These are phyloP conservation scores for Euphorbia lathyris DNA, from an alignment of 345 rosid species.

Conservation along the genomic window DNA sequence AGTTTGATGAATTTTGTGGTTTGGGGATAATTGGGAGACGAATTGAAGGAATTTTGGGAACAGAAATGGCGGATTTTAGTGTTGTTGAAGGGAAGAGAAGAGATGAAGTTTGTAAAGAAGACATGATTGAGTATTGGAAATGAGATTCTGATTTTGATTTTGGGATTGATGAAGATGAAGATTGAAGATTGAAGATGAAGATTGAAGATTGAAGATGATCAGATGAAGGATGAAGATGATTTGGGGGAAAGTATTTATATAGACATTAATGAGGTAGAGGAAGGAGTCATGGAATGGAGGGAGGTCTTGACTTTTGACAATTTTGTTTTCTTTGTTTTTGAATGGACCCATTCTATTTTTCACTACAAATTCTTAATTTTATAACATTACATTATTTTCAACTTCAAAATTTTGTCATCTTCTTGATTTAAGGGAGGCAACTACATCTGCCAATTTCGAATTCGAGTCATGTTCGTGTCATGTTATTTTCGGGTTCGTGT, in stretches of 20 bases:
- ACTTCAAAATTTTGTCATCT: not conserved
- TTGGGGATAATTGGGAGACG: slow-evolving; percentile 29
- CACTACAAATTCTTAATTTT: not conserved
- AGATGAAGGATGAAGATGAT: not conserved
- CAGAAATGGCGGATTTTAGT: slow-evolving; percentile 39
- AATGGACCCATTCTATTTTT: slow-evolving; percentile 3
- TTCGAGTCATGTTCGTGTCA: no score
- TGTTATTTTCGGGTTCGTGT: no score
- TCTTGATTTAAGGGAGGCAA: no score
- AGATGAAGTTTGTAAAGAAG: slow-evolving; percentile 41
- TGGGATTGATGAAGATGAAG: not conserved
- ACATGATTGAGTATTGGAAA: slow-evolving; percentile 41
- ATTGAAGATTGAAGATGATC: no score
- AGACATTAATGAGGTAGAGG: not conserved
- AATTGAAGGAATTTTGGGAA: slow-evolving; percentile 25
- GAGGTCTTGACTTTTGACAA: not conserved
- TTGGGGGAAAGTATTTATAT: not conserved
- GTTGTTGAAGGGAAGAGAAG: slow-evolving; percentile 28
- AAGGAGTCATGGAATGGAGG: not conserved
- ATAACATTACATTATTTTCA: not conserved
- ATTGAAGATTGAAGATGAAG: no score
- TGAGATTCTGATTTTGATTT: slow-evolving; percentile 14
- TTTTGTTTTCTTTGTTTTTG: no score
- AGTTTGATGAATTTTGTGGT: not conserved
- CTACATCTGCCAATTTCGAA: no score